Base-by-base conservation (phyloP, 129 eudicot genomes). In the Oenanthe sinensis region DNA sequence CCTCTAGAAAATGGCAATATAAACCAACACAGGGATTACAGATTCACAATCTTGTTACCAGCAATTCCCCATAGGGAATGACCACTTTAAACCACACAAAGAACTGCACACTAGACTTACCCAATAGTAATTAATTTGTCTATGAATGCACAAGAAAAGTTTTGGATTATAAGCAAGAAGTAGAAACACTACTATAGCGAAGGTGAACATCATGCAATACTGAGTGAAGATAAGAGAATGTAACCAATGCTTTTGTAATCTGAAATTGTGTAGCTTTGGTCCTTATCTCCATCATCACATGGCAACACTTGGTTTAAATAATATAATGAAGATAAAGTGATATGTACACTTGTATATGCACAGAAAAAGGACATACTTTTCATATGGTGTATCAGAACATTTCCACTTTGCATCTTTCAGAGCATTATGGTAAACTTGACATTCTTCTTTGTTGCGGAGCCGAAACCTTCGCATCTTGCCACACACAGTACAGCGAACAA, bases 371-470 rank as follows among this genome's bases (percentile, higher is more conserved):
- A 60, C 88, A 50, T 85, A 90, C 96, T 87, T 84, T 65, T 88
- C 92, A 82, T 85, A 81, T 28, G 96, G 88, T 85, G 85, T 82
- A 82, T 88, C 88, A 9, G 89, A 81, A 79, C 96, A 90, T 54
- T 84, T 88, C 96, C 96, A 90, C 45, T 87, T 75, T 22, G 42
- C 78, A 62, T 90, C 79, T 14, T 45, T 77, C 71, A 82, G 78
- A 74, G 91, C 85, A 73, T 88, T 89, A 83, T 90, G 96, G 75
- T 85, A 89, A 76, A 71, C 69, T 7, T 83, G 89, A 71, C 92
- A 90, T 75, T 90, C 96, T 45, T 90, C 96, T 73, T 87, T 85
- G 30, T 86, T 81, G n/a, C 96, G 96, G n/a, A 90, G 89, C 13
- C 96, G 89, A 81, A 90, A 90, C 84, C 96, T 86, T 16, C 96